Conservation (phyloP, 768 basidiomycete genomes). For the Russula sp. region DNA sequence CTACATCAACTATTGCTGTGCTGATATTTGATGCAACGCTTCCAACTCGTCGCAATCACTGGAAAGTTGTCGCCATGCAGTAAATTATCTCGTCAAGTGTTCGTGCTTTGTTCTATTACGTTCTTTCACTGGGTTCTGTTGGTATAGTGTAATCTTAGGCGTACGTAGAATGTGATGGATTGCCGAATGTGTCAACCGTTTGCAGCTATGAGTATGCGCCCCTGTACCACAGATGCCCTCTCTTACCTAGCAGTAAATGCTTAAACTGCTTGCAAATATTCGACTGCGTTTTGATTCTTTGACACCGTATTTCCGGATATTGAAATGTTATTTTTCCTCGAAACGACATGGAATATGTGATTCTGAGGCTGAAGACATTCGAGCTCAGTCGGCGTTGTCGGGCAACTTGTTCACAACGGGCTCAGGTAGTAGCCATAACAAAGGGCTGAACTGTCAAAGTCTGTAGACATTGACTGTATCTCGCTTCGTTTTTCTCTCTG, state of each 20-base stretch:
- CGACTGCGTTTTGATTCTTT: neutral
- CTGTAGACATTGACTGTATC: too few relatives aligned
- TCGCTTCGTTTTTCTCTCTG: neutral
- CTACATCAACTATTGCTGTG: neutral
- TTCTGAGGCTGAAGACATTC: too few relatives aligned
- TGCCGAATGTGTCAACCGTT: neutral
- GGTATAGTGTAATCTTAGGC: neutral
- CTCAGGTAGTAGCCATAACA: too few relatives aligned
- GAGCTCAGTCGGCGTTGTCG: neutral
- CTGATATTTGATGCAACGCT: neutral
- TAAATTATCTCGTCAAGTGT: slow-evolving; percentile 8
- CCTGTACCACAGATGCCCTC: neutral
- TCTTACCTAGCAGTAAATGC: neutral
- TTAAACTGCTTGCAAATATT: neutral
- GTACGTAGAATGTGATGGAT: neutral
- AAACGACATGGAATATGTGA: too few relatives aligned
- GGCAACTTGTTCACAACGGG: neutral
- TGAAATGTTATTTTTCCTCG: too few relatives aligned
- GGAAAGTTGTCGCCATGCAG: neutral
- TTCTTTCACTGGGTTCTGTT: neutral
- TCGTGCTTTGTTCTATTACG: neutral
- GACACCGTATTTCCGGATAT: too few relatives aligned
- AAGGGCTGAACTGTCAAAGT: neutral
- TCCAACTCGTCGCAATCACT: neutral
- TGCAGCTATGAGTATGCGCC: neutral